Conservation (phyloP, 306 rosid species). For the cucumber (Cucumis sativus) region DNA sequence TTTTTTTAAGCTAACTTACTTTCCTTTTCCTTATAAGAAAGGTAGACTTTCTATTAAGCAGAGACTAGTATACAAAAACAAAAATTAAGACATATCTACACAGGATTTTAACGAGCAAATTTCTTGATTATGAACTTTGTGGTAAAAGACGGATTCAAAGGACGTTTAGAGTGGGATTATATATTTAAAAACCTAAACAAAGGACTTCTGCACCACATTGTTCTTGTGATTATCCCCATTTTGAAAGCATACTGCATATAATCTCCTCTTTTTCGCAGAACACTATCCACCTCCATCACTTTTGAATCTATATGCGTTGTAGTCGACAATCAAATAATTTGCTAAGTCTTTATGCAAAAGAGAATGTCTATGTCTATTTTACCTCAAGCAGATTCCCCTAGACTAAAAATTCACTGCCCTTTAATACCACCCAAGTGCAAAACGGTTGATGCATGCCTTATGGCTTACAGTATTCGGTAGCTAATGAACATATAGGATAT, state of each 20-base stretch:
- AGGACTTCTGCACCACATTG: not conserved
- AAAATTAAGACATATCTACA: not conserved
- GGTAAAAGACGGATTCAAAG: not conserved
- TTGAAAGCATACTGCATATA: not conserved
- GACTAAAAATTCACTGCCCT: not conserved
- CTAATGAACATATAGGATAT: not conserved
- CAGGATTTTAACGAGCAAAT: not conserved
- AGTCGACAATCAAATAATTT: not conserved
- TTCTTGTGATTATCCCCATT: not conserved
- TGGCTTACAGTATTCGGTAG: not conserved
- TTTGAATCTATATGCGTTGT: not conserved
- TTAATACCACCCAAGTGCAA: not conserved
- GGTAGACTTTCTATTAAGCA: not conserved
- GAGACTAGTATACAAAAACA: not conserved
- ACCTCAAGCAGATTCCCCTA: not conserved
- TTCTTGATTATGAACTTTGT: not conserved
- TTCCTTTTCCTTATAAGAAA: not conserved
- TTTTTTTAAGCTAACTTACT: not conserved
- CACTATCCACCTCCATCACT: not conserved
- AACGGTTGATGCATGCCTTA: not conserved
- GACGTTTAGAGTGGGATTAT: not conserved
- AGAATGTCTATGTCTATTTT: not conserved
- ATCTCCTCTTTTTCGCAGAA: not conserved
- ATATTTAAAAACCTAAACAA: not conserved
- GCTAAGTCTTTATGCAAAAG: not conserved